Base-by-base conservation (phyloP, 257 asterid genomes). In the Leptodermis oblonga region DNA sequence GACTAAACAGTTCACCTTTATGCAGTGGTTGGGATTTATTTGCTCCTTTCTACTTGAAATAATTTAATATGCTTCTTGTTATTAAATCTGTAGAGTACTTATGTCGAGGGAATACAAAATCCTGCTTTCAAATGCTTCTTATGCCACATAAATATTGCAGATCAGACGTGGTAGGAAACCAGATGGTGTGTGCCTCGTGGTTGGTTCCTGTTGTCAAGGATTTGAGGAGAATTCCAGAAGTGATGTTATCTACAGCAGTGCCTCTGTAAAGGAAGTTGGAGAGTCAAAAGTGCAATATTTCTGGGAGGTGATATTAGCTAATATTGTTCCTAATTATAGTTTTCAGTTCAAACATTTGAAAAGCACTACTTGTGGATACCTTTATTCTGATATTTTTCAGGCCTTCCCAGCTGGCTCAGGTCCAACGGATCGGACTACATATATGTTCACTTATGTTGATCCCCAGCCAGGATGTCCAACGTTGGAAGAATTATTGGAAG, bases 321-420 rank as follows among this genome's bases (percentile, higher is more conserved):
- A 3, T 45, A 48, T 20, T 58, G 31, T 23, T 42, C 18, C 4
- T 9, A 14, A 17, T 25, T 26, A 9, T 13, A 9, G 10, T 23
- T 62, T 62, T 25, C 26, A 55, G 13, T 52, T 28, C 5, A 10
- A 13, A 22, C 18, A 54, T 28, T 51, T 7, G 37, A 34, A 14
- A 51, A 4, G 0, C 17, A 52, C 23, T 61, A 34, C 4, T 53
- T 36, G 15, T 34, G 22, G 17, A 58, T 72, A 26, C 76, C 20
- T 30, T 70, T 42, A 61, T 69, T 45, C 14, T 55, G 49, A 70
- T 80, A 73, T 77, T 70, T 33, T 18, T 58, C 84, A 93, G 98
- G 98, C 98, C 68, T 93, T 93, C 76, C 98, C 98, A 64, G 92
- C 98, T 68, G 97, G 98, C 62, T 90, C 98, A 3, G 90, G 88